Evolutionary conservation across 192 early-diverging fungal genomes (phyloP).

Genomic region (Coemansia sp.): DNA sequence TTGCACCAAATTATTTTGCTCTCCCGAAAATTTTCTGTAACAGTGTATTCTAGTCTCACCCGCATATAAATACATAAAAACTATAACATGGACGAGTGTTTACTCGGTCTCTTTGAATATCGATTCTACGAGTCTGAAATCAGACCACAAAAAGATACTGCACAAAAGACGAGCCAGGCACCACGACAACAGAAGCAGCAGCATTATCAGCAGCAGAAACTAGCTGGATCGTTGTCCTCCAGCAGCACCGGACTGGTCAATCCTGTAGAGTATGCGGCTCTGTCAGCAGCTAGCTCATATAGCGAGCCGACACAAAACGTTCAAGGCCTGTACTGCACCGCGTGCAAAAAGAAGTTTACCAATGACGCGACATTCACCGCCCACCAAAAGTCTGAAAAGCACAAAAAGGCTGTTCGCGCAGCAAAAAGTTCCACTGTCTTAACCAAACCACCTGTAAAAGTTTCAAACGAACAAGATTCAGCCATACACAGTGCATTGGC

Average conservation of each 20-base stretch:
- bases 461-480: background rate
- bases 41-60: background rate
- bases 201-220: background rate
- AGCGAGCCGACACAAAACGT: background rate
- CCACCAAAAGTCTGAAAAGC: slow-evolving; percentile 31
- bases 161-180: slow-evolving; percentile 4
- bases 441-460: background rate
- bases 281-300: background rate
- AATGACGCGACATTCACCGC: slow-evolving; percentile 18
- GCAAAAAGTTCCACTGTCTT: background rate
- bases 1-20: background rate
- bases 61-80: too few species aligned
- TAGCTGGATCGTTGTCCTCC: slow-evolving; percentile 17
- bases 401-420: slow-evolving; percentile 18
- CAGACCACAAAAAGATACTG: background rate
- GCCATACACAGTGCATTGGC: slow-evolving; percentile 3
- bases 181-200: background rate
- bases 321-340: slow-evolving; percentile 11
- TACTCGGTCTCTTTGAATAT: background rate
- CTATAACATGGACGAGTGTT: too few species aligned
- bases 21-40: background rate
- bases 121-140: background rate
- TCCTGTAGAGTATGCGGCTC: background rate
- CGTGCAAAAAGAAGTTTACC: slow-evolving; percentile 31
- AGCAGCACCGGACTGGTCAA: slow-evolving; percentile 29